A percentile compares a stretch with the other conserved stretches of the same genome.
Evolutionary conservation across 495 filamentous ascomycete species (phyloP).

Genomic region (Amniculicola lignicola): DNA sequence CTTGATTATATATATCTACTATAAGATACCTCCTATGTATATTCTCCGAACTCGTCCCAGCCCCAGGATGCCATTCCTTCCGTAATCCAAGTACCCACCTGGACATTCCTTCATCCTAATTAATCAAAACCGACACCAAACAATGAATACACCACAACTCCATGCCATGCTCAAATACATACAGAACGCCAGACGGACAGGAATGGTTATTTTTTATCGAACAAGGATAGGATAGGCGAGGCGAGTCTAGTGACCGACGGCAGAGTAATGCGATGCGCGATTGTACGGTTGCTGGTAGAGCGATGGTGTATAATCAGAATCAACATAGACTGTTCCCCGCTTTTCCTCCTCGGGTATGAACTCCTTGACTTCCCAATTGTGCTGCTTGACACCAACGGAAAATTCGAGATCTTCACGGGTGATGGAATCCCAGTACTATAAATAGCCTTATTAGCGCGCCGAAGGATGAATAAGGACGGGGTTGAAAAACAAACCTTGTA

Average conservation of each 20-base stretch:
- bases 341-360: conserved; percentile 84
- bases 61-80: too few species aligned
- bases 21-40: too few species aligned
- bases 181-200: too few species aligned
- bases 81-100: too few species aligned
- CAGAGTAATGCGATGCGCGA: conserved; percentile 33
- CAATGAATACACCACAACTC: too few species aligned
- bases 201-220: too few species aligned
- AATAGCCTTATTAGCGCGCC: conserved; percentile 26
- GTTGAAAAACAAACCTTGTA: conserved; percentile 72
- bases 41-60: too few species aligned
- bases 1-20: too few species aligned
- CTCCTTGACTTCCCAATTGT: conserved; percentile 99
- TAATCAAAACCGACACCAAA: too few species aligned
- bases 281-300: conserved; percentile 51
- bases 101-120: too few species aligned
- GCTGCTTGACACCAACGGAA: conserved; percentile 87
- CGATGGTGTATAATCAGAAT: conserved; percentile 63
- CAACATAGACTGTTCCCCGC: conserved; percentile 71
- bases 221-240: too few species aligned
- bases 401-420: conserved; percentile 98
- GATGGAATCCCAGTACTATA: conserved; percentile 97
- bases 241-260: conserved; percentile 11
- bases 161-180: too few species aligned
- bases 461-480: conserved; percentile 6